A percentile compares a stretch with the other conserved stretches of the same genome.
Conservation (phyloP, 1,284 basidiomycete genomes). For the Sanghuangporus sanghuang region DNA sequence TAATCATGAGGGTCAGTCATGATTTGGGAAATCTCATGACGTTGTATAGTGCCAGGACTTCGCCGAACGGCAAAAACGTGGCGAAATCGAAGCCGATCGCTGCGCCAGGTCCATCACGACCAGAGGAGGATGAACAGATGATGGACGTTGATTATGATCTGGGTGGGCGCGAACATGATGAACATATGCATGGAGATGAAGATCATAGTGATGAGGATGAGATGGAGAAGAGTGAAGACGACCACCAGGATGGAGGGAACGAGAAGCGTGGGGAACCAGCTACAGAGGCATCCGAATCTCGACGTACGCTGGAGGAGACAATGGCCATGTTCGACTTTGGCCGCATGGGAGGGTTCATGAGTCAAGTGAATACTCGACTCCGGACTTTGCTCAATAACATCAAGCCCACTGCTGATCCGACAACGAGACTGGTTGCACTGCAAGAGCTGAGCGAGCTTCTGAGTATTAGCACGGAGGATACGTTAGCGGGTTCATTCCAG, state of each 20-base stretch:
- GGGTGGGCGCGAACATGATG: constrained; percentile 44
- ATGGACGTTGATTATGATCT: constrained; percentile 59
- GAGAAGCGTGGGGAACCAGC: constrained; percentile 31
- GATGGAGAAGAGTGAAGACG: constrained; percentile 28
- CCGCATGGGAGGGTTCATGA: constrained; percentile 87
- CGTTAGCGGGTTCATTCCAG: constrained; percentile 90
- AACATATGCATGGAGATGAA: constrained; percentile 26
- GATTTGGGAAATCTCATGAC: constrained; percentile 10
- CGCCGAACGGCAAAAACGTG: constrained; percentile 57
- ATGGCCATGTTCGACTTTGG: constrained; percentile 82
- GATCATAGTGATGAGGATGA: constrained; percentile 25
- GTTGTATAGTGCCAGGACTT: constrained; percentile 22
- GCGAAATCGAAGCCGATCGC: constrained; percentile 56
- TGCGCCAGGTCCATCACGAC: constrained; percentile 48
- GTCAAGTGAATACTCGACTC: constrained; percentile 79
- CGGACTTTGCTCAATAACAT: constrained; percentile 89
- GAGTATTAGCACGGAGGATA: constrained; percentile 96
- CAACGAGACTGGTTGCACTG: constrained; percentile 81
- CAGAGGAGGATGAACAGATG: constrained; percentile 73
- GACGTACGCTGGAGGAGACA: constrained; percentile 30
- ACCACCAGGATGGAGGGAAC: constrained; percentile 27
- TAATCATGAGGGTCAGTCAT: constrained; percentile 5
- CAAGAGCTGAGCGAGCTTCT: constrained; percentile 95
- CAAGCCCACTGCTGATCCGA: constrained; percentile 74
- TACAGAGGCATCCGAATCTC: constrained; percentile 32